Percentiles rank a stretch among this genome's conserved stretches.
These are phyloP conservation scores for Penicillium sp. DNA, from an alignment of 2,329 filamentous ascomycete genomes.

Conservation along the genomic window DNA sequence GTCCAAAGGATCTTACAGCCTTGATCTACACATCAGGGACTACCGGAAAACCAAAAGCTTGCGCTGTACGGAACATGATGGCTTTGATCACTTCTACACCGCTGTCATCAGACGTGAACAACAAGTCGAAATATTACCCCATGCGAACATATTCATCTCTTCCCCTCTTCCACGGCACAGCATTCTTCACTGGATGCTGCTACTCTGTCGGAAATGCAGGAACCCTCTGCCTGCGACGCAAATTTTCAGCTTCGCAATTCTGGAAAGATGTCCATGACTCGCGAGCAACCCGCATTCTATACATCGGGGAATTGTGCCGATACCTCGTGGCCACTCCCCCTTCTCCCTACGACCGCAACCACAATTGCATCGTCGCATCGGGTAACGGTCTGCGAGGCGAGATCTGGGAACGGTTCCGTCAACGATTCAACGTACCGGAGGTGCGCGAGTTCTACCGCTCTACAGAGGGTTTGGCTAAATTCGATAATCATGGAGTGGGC, in stretches of 20 bases:
- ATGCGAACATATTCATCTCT: conserved; percentile 49
- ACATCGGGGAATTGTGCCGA: conserved; percentile 51
- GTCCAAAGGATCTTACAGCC: conserved; percentile 33
- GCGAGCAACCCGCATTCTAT: conserved; percentile 44
- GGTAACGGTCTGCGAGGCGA: conserved; percentile 51
- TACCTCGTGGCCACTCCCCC: conserved; percentile 48
- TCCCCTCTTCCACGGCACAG: conserved; percentile 51
- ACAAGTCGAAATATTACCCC: conserved; percentile 43
- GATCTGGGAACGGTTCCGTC: conserved; percentile 49
- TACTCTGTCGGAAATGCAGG: conserved; percentile 41
- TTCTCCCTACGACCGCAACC: conserved; percentile 45
- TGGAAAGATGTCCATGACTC: conserved; percentile 47
- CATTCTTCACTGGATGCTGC: conserved; percentile 46
- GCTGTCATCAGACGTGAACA: conserved; percentile 33
- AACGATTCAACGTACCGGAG: conserved; percentile 45
- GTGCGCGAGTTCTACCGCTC: conserved; percentile 51
- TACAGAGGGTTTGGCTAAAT: conserved; percentile 48
- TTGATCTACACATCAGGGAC: conserved; percentile 52
- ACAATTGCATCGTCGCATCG: conserved; percentile 45
- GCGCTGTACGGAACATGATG: conserved; percentile 41
- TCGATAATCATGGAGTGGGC: conserved; percentile 44
- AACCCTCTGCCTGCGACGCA: conserved; percentile 46
- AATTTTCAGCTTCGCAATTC: conserved; percentile 48
- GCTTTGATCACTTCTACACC: conserved; percentile 39
- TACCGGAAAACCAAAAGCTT: conserved; percentile 49